phyloP scores from a whole-genome alignment of 257 asterid species.

The Jaltomata sinuosa region DNA sequence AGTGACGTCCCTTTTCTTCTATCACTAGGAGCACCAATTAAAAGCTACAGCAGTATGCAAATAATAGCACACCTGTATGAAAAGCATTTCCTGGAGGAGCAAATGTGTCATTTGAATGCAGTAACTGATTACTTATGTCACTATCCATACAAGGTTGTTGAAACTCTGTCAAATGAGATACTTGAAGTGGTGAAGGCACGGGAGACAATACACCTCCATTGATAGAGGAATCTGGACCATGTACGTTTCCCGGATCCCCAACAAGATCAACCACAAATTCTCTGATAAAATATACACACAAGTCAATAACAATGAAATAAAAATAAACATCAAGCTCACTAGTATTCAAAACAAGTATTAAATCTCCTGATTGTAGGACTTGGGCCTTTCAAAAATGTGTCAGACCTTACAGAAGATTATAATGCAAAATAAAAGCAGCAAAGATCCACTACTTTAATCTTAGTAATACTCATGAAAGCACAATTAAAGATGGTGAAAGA shows the following conservation, averaged over 20 bases:
- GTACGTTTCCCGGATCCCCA: slow-evolving; percentile 83
- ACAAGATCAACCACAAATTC: slow-evolving; percentile 91
- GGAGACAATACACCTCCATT: slow-evolving; percentile 50
- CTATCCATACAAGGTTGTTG: slow-evolving; percentile 38
- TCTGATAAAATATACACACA: slow-evolving; percentile 34
- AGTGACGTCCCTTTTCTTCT: not conserved
- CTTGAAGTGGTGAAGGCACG: slow-evolving; percentile 78
- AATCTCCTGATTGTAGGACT: not conserved
- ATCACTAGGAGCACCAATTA: not conserved
- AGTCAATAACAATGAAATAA: slow-evolving; percentile 3
- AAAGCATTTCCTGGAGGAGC: slow-evolving; percentile 17
- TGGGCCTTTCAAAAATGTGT: not conserved
- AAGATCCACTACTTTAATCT: not conserved
- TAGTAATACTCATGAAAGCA: not conserved
- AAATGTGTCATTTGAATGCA: slow-evolving; percentile 28
- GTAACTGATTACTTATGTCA: slow-evolving; percentile 25
- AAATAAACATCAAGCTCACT: not conserved
- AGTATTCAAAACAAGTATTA: not conserved
- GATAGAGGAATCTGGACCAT: slow-evolving; percentile 75
- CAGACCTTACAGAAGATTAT: not conserved
- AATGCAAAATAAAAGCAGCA: not conserved
- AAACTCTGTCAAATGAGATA: slow-evolving; percentile 65
- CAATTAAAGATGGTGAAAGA: not conserved
- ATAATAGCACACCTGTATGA: slow-evolving; percentile 41
- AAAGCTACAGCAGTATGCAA: not conserved